phyloP scores from a whole-genome alignment of 768 basidiomycete species.

The Chlorophyllum brunneum region DNA sequence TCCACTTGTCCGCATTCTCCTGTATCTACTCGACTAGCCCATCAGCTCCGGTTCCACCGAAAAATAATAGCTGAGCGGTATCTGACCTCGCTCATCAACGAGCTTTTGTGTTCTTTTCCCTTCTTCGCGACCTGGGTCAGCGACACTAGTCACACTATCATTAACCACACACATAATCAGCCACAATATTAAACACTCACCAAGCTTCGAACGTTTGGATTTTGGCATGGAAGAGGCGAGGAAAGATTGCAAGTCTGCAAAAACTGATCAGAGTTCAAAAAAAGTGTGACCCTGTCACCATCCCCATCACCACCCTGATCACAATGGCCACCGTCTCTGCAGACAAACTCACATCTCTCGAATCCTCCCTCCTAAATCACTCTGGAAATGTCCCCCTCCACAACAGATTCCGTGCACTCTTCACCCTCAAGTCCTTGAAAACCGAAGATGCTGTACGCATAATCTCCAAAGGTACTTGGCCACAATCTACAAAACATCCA shows the following conservation, averaged over 20 bases:
- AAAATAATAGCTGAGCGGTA: not conserved
- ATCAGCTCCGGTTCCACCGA: not conserved
- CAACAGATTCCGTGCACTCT: constrained; percentile 85
- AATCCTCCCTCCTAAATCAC: constrained; percentile 74
- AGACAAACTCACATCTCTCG: constrained; percentile 62
- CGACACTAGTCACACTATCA: constrained; percentile 53
- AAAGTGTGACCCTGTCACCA: constrained; percentile 11
- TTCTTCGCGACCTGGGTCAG: constrained; percentile 94
- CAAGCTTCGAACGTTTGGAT: constrained; percentile 87
- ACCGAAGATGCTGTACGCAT: constrained; percentile 76
- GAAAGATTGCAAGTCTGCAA: constrained; percentile 47
- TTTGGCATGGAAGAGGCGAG: constrained; percentile 62
- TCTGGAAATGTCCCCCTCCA: constrained; percentile 74
- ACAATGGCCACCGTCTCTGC: constrained; percentile 35
- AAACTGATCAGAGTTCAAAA: constrained; percentile 22
- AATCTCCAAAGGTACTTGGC: constrained; percentile 70
- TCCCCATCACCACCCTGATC: constrained; percentile 19
- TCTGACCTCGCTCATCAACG: constrained; percentile 74
- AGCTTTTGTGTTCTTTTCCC: constrained; percentile 86
- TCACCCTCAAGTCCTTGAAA: constrained; percentile 85
- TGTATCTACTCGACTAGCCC: constrained; percentile 53
- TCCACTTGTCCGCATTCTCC: constrained; percentile 83
- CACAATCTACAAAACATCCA: too few relatives aligned
- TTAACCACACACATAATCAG: not conserved
- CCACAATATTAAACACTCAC: constrained; percentile 40